Conservation (phyloP, 2,329 filamentous ascomycete species). For the Apiospora kogelbergensis region DNA sequence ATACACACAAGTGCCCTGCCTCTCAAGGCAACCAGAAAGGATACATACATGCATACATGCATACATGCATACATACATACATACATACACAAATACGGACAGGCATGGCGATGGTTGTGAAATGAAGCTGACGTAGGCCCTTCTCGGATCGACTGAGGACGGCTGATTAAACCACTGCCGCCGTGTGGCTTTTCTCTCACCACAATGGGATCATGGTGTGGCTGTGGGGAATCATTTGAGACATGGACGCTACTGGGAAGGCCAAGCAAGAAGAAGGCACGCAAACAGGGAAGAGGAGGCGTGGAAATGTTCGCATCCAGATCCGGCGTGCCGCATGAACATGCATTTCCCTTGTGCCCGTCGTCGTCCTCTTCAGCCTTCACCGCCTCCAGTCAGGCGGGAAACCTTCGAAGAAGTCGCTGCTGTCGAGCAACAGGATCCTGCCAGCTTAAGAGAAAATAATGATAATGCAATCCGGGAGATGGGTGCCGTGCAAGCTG, state of each 20-base stretch:
- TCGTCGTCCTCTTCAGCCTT: neutral
- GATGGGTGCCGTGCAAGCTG: no score
- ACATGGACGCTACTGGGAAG: neutral
- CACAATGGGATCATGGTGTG: neutral
- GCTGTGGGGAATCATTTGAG: neutral
- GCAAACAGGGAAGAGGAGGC: neutral
- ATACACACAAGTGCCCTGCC: neutral
- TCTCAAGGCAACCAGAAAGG: neutral
- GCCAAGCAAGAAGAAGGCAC: neutral
- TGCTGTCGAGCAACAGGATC: neutral
- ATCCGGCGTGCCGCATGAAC: neutral
- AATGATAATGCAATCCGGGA: no score
- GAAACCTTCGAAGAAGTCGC: neutral
- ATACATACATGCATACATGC: neutral
- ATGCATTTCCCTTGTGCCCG: neutral
- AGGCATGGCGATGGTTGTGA: neutral
- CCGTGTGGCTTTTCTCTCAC: neutral
- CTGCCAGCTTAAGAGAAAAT: neutral
- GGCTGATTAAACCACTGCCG: neutral
- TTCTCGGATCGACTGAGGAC: neutral
- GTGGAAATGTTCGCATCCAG: neutral
- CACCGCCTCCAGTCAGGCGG: neutral
- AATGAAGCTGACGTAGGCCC: conserved; percentile 1
- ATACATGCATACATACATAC: neutral
- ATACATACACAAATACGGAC: neutral